Evolutionary conservation across 2,329 filamentous ascomycete genomes (phyloP).

Genomic region (Byssothecium circinans): DNA sequence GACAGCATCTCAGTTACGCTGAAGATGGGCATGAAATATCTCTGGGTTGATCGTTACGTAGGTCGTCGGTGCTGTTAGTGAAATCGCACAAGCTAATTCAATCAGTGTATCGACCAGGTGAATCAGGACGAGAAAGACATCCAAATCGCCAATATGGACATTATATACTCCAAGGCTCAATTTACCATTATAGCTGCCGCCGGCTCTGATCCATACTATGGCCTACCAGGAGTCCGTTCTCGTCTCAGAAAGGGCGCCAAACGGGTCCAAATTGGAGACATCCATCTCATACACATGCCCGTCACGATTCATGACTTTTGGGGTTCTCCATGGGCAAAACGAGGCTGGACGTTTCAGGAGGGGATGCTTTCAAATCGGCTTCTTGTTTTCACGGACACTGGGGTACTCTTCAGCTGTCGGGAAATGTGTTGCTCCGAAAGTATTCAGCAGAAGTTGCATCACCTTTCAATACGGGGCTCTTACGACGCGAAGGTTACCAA

Average conservation of each 20-base stretch:
- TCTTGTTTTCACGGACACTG: slow-evolving; percentile 4
- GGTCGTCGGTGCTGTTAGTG: neutral
- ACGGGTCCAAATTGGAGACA: too few species aligned
- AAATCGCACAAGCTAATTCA: neutral
- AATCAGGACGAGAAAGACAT: neutral
- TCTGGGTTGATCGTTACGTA: slow-evolving; percentile 11
- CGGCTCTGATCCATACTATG: neutral
- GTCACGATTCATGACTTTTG: neutral
- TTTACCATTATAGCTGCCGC: slow-evolving; percentile 13
- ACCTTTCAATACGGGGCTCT: too few species aligned
- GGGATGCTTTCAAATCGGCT: slow-evolving; percentile 1
- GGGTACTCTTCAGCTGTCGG: neutral
- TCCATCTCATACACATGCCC: neutral
- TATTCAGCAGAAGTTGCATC: neutral
- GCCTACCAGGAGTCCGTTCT: slow-evolving; percentile 4
- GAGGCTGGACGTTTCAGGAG: slow-evolving; percentile 8
- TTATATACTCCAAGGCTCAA: slow-evolving; percentile 7
- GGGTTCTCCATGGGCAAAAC: neutral
- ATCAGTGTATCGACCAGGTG: slow-evolving; percentile 1
- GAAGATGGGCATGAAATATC: neutral
- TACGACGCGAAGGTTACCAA: too few species aligned
- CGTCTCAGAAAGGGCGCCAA: neutral
- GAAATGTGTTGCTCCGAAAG: neutral
- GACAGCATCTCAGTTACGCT: slow-evolving; percentile 3
- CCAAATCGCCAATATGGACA: slow-evolving; percentile 2